These are phyloP conservation scores for Arabidopsis hybrid DNA, from an alignment of 441 rosid genomes.

Conservation along the genomic window DNA sequence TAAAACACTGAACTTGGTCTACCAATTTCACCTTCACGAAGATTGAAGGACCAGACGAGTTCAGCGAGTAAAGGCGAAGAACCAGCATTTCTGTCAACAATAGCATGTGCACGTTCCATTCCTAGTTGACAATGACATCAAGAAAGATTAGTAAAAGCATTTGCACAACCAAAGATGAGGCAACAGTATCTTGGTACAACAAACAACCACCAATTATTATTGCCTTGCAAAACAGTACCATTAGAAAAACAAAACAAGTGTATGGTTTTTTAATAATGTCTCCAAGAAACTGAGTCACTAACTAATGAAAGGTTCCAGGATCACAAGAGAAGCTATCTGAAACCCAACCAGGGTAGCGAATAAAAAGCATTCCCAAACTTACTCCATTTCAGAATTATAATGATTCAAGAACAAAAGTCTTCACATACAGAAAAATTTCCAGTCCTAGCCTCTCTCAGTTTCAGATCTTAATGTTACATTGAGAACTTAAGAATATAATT, in stretches of 20 bases:
- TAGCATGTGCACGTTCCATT: constrained; percentile 42
- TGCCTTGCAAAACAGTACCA: constrained; percentile 34
- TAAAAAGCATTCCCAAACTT: constrained; percentile 16
- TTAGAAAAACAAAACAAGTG: constrained; percentile 4
- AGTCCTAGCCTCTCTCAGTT: constrained; percentile 2
- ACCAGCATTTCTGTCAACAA: constrained; percentile 31
- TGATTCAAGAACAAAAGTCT: background rate
- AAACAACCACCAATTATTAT: constrained; percentile 41
- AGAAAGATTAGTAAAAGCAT: constrained; percentile 20
- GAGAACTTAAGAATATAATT: background rate
- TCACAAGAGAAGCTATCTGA: constrained; percentile 27
- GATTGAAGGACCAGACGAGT: constrained; percentile 32
- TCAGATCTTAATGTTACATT: constrained; percentile 4
- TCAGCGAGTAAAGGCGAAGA: constrained; percentile 28
- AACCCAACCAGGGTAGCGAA: constrained; percentile 7
- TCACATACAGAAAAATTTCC: background rate
- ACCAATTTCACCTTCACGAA: constrained; percentile 41
- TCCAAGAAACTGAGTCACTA: constrained; percentile 20
- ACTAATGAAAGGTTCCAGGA: constrained; percentile 3
- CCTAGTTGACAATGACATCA: constrained; percentile 39
- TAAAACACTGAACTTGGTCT: constrained; percentile 41
- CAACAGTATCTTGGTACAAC: constrained; percentile 34
- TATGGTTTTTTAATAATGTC: constrained; percentile 5
- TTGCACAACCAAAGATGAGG: constrained; percentile 20
- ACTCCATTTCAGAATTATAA: constrained; percentile 11